Conservation (phyloP, 169 alveolate species). For the Babesia bigemina region DNA sequence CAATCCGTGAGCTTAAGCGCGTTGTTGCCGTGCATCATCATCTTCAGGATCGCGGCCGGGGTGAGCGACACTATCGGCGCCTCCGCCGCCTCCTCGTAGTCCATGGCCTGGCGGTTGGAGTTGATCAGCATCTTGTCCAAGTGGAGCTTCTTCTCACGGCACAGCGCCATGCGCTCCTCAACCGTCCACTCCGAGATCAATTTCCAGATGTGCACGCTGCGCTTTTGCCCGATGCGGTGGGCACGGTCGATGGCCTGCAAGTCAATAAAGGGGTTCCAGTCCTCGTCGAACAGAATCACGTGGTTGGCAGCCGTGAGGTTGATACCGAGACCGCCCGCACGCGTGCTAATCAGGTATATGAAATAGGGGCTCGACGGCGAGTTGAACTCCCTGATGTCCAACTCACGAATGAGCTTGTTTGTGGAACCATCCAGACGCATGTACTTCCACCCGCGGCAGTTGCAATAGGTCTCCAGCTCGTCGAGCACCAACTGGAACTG, state of each 20-base stretch:
- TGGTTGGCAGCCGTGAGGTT: conserved; percentile 98
- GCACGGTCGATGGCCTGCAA: conserved; percentile 98
- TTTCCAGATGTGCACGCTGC: conserved; percentile 95
- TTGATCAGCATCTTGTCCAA: conserved; percentile 86
- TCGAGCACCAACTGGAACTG: conserved; percentile 89
- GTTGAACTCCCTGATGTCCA: conserved; percentile 89
- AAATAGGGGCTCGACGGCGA: conserved; percentile 79
- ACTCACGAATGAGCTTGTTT: conserved; percentile 86
- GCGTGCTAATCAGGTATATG: conserved; percentile 85
- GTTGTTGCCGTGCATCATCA: conserved; percentile 84
- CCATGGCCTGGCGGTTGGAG: conserved; percentile 67
- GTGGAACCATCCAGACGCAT: conserved; percentile 91
- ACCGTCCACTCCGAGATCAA: conserved; percentile 96
- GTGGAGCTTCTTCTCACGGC: conserved; percentile 91
- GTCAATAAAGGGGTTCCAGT: conserved; percentile 99
- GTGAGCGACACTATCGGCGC: conserved; percentile 65
- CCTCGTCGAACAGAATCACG: conserved; percentile 98
- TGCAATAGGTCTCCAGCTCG: conserved; percentile 87
- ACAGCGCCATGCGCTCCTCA: conserved; percentile 97
- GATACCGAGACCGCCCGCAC: conserved; percentile 98
- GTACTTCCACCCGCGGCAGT: conserved; percentile 87
- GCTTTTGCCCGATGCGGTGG: conserved; percentile 98
- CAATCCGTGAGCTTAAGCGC: conserved; percentile 71
- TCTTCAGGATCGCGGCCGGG: conserved; percentile 81
- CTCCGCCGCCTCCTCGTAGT: conserved; percentile 41